Percentiles rank a stretch among this genome's conserved stretches.
Conservation (phyloP, 2,329 filamentous ascomycete species). For the Paracoccidioides lutzii region DNA sequence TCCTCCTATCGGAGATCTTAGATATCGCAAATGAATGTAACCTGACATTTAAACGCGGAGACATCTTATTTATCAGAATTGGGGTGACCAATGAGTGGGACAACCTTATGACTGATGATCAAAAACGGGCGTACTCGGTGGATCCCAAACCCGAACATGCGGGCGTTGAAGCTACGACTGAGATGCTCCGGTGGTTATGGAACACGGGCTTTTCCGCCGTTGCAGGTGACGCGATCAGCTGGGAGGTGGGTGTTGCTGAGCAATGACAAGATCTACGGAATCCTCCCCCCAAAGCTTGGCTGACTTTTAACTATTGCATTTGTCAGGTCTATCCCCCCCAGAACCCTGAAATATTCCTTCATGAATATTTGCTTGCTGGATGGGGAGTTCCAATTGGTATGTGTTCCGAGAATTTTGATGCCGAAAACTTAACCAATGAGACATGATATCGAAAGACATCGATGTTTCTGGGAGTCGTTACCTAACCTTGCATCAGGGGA, state of each 20-base stretch:
- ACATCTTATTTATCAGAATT: constrained; percentile 39
- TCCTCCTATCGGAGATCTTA: constrained; percentile 24
- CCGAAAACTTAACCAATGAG: not conserved
- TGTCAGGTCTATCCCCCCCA: constrained; percentile 31
- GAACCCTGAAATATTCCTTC: constrained; percentile 27
- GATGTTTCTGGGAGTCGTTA: constrained; percentile 1
- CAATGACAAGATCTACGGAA: constrained; percentile 5
- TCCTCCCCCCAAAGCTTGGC: not conserved
- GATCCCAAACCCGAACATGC: constrained; percentile 32
- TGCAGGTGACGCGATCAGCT: constrained; percentile 44
- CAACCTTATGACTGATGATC: constrained; percentile 22
- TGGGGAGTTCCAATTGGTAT: constrained; percentile 39
- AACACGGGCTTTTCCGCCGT: constrained; percentile 45
- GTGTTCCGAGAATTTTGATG: constrained; percentile 5
- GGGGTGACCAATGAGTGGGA: constrained; percentile 33
- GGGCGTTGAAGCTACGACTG: constrained; percentile 39
- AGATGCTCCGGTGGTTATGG: constrained; percentile 47
- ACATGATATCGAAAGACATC: not conserved
- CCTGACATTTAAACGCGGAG: constrained; percentile 36
- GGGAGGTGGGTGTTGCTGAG: constrained; percentile 32
- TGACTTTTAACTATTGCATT: not conserved
- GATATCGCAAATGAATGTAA: constrained; percentile 31
- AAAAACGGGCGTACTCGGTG: constrained; percentile 20
- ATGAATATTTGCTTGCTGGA: constrained; percentile 38
- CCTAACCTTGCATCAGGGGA: constrained; percentile 23